Evolutionary conservation across 805 yeast species (phyloP), one percentile per base, ranked within the genome.

Genomic region (Schwanniomyces sp.): DNA sequence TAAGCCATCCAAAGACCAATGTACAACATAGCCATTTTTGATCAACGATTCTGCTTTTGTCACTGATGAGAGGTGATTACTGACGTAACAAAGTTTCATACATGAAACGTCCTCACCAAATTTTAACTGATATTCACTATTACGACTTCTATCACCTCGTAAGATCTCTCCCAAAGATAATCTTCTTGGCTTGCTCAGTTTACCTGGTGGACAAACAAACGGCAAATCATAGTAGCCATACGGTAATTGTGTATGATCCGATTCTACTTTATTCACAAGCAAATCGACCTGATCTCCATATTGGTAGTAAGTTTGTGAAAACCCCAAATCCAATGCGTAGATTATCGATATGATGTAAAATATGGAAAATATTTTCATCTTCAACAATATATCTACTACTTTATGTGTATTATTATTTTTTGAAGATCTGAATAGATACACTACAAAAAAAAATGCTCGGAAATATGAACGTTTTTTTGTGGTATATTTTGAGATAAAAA

Each of bases 1-100:
- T 29, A 90, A 69, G 18, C 84, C 88, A 67, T 91, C 96, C 12
- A 90, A 72, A 24, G 80, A 66, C 96, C 96, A 90, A 58, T 90
- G 91, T 11, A 80, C 91, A 45, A 85, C 84, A 57, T 90, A 90
- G 2, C 87, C 87, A 45, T 83, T 70, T 54, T 79, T 73, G 32
- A 90, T 82, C 50, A 90, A 68, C 25, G 79, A 75, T 49, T 73
- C 81, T 0, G 92, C 89, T 43, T 79, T 71, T 44, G 64, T 69
- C 29, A 86, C 58, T 6, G 80, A 85, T 1, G 64, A 64, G 14
- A 75, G 76, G n/a, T 61, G 66, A n/a, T 28, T 30, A n/a, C 70
- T 69, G 54, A 86, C 74, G 41, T 84, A 86, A 69, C 97, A 90
- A 14, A 89, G 64, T 37, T 84, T 68, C 42, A 70, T 72, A 65